Evolutionary conservation across 441 rosid genomes (phyloP).

Genomic region (Gossypium davidsonii): DNA sequence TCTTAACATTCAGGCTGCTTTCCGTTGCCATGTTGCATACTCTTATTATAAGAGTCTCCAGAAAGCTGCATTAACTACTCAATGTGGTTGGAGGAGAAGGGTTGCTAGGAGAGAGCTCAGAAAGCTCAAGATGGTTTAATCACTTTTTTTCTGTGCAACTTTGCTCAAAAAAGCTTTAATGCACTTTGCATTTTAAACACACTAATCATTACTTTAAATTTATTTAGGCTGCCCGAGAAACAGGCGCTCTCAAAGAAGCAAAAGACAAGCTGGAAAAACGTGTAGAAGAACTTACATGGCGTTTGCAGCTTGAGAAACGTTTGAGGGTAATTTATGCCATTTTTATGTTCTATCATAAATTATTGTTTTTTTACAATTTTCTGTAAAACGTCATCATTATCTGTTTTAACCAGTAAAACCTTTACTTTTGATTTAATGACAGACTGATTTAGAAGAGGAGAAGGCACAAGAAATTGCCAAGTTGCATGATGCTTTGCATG

Average conservation of each 20-base stretch:
- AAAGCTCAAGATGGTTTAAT: constrained; percentile 63
- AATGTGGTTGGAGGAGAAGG: constrained; percentile 84
- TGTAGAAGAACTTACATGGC: constrained; percentile 75
- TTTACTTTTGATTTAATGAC: constrained; percentile 15
- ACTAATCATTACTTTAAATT: constrained; percentile 21
- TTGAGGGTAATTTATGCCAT: constrained; percentile 41
- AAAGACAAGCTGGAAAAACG: constrained; percentile 81
- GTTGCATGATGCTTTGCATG: constrained; percentile 57
- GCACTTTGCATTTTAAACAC: constrained; percentile 3
- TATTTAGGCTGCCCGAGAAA: constrained; percentile 64
- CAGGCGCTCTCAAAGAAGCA: constrained; percentile 78
- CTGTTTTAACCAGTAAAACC: constrained; percentile 1
- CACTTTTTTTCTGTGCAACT: constrained; percentile 7
- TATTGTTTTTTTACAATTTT: background rate
- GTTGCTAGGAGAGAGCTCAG: constrained; percentile 75
- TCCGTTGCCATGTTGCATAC: constrained; percentile 49
- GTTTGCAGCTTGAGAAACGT: constrained; percentile 74
- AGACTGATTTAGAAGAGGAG: constrained; percentile 74
- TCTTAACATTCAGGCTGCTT: constrained; percentile 44
- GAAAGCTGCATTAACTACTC: constrained; percentile 56
- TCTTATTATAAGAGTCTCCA: constrained; percentile 64
- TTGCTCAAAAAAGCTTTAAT: constrained; percentile 2
- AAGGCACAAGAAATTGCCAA: constrained; percentile 66
- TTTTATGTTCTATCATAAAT: background rate
- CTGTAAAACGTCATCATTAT: background rate